Percentiles rank a stretch among this genome's conserved stretches.
Conservation (phyloP, 2,329 filamentous ascomycete genomes). For the Mycogone perniciosa region DNA sequence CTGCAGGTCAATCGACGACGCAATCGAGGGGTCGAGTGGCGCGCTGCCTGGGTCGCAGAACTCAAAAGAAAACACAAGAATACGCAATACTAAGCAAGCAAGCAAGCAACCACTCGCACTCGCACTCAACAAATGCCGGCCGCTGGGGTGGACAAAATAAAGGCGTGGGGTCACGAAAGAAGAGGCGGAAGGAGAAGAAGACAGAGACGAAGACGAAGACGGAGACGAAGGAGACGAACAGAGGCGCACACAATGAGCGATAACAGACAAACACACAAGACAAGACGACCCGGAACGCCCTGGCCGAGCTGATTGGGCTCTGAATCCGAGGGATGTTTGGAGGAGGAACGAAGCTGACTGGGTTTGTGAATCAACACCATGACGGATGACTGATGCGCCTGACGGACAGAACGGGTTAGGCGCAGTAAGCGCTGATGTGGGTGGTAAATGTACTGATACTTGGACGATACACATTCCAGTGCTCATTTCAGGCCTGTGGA, state of each 20-base stretch:
- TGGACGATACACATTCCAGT: too few relatives aligned
- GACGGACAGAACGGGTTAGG: neutral
- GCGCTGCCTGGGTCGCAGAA: neutral
- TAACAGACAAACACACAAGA: neutral
- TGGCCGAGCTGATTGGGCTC: slow-evolving; percentile 4
- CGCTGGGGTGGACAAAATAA: neutral
- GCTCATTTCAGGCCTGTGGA: too few relatives aligned
- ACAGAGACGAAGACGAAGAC: neutral
- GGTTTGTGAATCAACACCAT: slow-evolving; percentile 7
- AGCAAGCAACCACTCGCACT: neutral
- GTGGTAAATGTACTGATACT: too few relatives aligned
- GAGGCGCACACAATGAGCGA: neutral
- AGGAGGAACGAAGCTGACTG: slow-evolving; percentile 2
- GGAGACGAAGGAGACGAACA: neutral
- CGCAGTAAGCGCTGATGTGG: too few relatives aligned
- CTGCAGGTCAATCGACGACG: neutral
- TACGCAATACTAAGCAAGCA: neutral
- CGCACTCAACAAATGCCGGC: neutral
- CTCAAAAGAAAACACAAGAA: neutral
- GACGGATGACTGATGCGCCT: slow-evolving; percentile 9
- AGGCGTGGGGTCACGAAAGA: neutral
- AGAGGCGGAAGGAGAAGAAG: neutral
- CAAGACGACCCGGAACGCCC: neutral
- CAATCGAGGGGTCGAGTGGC: slow-evolving; percentile 2
- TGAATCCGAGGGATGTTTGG: neutral